phyloP scores from a whole-genome alignment of 495 filamentous ascomycete genomes.

The Penicillium angulare region DNA sequence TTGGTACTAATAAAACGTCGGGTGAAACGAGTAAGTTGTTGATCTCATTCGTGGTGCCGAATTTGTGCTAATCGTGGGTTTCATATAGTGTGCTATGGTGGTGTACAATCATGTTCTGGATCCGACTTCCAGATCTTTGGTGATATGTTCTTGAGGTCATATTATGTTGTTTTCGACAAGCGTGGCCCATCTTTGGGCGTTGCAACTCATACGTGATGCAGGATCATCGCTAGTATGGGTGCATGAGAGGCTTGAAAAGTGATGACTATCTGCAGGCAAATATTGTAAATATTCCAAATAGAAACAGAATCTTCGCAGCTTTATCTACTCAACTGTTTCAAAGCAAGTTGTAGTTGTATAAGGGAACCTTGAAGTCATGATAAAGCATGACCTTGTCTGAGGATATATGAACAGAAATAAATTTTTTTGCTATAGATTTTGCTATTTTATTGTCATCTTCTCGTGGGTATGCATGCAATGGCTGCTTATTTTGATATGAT shows the following conservation, averaged over 20 bases:
- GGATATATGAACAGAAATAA: neutral
- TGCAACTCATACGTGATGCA: slow-evolving; percentile 22
- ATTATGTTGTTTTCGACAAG: slow-evolving; percentile 75
- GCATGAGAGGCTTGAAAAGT: no score
- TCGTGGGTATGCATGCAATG: slow-evolving; percentile 29
- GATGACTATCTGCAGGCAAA: no score
- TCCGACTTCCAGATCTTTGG: slow-evolving; percentile 68
- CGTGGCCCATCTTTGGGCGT: slow-evolving; percentile 45
- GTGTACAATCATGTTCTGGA: slow-evolving; percentile 61
- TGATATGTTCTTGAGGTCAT: slow-evolving; percentile 75
- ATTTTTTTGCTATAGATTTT: slow-evolving; percentile 8
- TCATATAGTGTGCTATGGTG: slow-evolving; percentile 64
- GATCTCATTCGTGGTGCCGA: slow-evolving; percentile 28
- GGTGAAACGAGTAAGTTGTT: slow-evolving; percentile 33
- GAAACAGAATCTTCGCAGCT: no score
- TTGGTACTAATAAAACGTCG: slow-evolving; percentile 45
- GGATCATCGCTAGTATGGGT: neutral
- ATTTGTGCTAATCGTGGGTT: slow-evolving; percentile 37
- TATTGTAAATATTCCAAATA: neutral
- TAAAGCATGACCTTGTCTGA: no score
- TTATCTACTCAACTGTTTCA: no score
- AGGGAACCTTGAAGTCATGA: no score
- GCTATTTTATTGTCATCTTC: slow-evolving; percentile 24
- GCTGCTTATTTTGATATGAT: slow-evolving; percentile 18
- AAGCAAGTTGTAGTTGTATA: no score